Conservation (phyloP, 306 rosid species). For the Fragaria vesca region DNA sequence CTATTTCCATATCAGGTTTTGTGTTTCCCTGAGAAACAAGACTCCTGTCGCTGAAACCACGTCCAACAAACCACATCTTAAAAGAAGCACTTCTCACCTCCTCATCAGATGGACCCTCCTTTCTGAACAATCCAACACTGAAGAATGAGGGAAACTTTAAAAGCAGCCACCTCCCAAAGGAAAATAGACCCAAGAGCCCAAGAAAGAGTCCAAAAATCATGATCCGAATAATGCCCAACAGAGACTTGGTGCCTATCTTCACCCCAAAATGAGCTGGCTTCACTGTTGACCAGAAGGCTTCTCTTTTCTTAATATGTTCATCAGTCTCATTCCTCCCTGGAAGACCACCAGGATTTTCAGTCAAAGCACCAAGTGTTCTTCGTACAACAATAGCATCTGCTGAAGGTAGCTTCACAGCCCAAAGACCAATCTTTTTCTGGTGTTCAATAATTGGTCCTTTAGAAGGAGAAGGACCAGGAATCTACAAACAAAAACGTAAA, state of each 20-base stretch:
- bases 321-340: slow-evolving; percentile 58
- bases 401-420: slow-evolving; percentile 75
- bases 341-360: slow-evolving; percentile 68
- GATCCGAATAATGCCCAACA: slow-evolving; percentile 44
- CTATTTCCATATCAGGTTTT: slow-evolving; percentile 69
- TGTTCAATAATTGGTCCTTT: slow-evolving; percentile 57
- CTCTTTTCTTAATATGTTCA: slow-evolving; percentile 47
- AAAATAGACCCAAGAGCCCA: slow-evolving; percentile 52
- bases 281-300: slow-evolving; percentile 64
- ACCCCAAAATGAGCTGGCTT: slow-evolving; percentile 83
- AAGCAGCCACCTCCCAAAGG: slow-evolving; percentile 77
- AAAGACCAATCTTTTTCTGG: slow-evolving; percentile 64
- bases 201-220: slow-evolving; percentile 45
- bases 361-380: slow-evolving; percentile 57
- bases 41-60: slow-evolving; percentile 49
- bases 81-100: slow-evolving; percentile 72
- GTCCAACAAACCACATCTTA: slow-evolving; percentile 89
- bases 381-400: slow-evolving; percentile 75
- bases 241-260: slow-evolving; percentile 61
- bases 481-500: slow-evolving; percentile 41
- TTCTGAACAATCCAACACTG: slow-evolving; percentile 67
- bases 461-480: slow-evolving; percentile 69
- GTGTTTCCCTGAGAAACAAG: slow-evolving; percentile 37
- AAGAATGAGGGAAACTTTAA: slow-evolving; percentile 74
- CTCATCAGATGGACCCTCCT: slow-evolving; percentile 77